Evolutionary conservation across 2,329 filamentous ascomycete genomes (phyloP).

Genomic region (Blastomyces silverae): DNA sequence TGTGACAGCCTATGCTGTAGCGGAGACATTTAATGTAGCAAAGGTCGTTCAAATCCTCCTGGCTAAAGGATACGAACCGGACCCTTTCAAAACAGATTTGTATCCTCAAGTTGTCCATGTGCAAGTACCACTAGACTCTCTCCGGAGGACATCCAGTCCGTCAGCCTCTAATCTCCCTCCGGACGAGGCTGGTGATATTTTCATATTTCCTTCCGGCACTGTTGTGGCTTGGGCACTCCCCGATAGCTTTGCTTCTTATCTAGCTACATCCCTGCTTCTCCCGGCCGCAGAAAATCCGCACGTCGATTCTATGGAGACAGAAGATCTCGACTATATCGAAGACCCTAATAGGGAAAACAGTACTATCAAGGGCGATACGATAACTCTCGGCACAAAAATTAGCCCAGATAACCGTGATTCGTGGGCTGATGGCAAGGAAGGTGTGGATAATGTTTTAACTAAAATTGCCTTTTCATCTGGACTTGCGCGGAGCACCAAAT

Average conservation of each 20-base stretch:
- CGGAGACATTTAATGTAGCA: constrained; percentile 59
- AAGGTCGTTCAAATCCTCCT: constrained; percentile 53
- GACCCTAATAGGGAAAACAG: constrained; percentile 67
- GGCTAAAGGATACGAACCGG: constrained; percentile 54
- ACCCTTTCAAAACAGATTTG: constrained; percentile 55
- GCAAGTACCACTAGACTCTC: constrained; percentile 43
- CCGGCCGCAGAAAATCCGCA: constrained; percentile 71
- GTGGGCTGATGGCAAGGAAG: constrained; percentile 29
- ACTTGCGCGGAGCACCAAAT: constrained; percentile 83
- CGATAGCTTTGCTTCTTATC: constrained; percentile 60
- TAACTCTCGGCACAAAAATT: constrained; percentile 73
- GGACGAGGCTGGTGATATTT: constrained; percentile 68
- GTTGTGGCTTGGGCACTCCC: constrained; percentile 88
- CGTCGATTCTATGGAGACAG: constrained; percentile 66
- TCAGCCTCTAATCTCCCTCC: constrained; percentile 34
- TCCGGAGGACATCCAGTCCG: constrained; percentile 40
- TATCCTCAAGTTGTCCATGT: constrained; percentile 61
- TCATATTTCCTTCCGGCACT: constrained; percentile 91
- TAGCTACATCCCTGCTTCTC: constrained; percentile 65
- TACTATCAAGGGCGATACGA: constrained; percentile 76
- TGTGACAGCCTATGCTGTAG: constrained; percentile 60
- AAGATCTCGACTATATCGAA: constrained; percentile 80
- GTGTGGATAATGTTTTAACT: constrained; percentile 63
- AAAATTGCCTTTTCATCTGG: constrained; percentile 97
- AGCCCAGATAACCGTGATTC: constrained; percentile 24